Base-by-base conservation (phyloP, 2,329 filamentous ascomycete species). In the Cadophora malorum region DNA sequence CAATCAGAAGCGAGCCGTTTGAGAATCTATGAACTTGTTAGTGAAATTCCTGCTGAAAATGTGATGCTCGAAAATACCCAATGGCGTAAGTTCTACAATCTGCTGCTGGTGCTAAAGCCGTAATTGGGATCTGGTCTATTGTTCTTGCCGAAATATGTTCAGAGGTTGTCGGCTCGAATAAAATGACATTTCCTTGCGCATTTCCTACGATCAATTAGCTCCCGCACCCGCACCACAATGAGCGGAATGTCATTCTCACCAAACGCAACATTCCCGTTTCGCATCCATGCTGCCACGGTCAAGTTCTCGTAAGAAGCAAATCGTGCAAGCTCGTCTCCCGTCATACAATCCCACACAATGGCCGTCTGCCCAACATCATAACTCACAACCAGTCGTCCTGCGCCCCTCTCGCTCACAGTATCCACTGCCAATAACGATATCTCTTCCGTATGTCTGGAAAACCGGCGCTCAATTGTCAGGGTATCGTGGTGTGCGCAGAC, bases 21-120 rank as follows among this genome's bases (percentile, higher is more conserved):
- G 95, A 89, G 79, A 97, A 98, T 28, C 95, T 97, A 70, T 3
- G 52, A 33, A 38, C 23, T 21, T 56, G 53, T 77, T 63, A 76
- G 71, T 9, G 47, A 67, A 35, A 56, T 55, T 45, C 8, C 12
- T 45, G 14, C 41, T 9, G 28, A n/a, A 41, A 1, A 55, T 45
- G 9, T 8, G 19, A 31, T n/a, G 45, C 10, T 23, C 14, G 10
- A 12, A 55, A 49, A 79, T 84, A 97, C 92, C 96, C 96, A 79
- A 99, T 96, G 6, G 96, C 95, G 84, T 97, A 98, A 10, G 94
- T 97, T 74, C 93, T 88, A 80, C 93, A 97, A 79, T 99, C 96
- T 19, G 91, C 84, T 31, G 92, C 90, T 28, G 96, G 96, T 55
- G 96, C 95, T 70, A 99, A 81, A 65, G 96, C 91, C n/a, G 94